A percentile compares a stretch with the other conserved stretches of the same genome.
Evolutionary conservation across 345 rosid species (phyloP).

Genomic region (Iberis pinnata): DNA sequence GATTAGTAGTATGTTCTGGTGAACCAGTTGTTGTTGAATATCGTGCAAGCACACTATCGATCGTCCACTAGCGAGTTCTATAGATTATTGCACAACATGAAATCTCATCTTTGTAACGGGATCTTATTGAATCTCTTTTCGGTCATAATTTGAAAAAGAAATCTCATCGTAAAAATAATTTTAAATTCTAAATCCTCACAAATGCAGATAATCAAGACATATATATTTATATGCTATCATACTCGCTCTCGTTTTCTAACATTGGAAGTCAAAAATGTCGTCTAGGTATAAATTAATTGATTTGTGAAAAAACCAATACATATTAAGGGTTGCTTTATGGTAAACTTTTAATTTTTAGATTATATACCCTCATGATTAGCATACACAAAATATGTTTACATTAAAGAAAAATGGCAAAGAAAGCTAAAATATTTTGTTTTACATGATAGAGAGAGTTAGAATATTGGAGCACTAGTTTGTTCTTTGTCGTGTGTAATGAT

Average conservation of each 20-base stretch:
- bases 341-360: not conserved
- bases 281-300: no score
- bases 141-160: conserved; percentile 29
- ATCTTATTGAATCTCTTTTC: conserved; percentile 26
- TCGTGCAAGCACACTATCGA: no score
- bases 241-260: conserved; percentile 5
- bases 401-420: conserved; percentile 4
- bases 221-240: not conserved
- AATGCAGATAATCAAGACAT: conserved; percentile 13
- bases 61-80: no score
- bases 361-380: conserved; percentile 13
- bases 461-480: conserved; percentile 23
- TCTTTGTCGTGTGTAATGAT: conserved; percentile 27
- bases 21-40: no score
- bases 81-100: no score
- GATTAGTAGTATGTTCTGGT: no score
- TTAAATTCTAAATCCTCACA: not conserved
- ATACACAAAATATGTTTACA: not conserved
- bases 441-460: conserved; percentile 12
- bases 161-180: conserved; percentile 27
- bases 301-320: no score
- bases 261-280: conserved; percentile 29
- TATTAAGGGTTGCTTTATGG: conserved; percentile 9
- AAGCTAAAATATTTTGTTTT: conserved; percentile 18
- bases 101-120: conserved; percentile 22